Percentiles rank a stretch among this genome's conserved stretches.
Evolutionary conservation across 2,329 filamentous ascomycete species (phyloP).

Genomic region (Aureobasidium lini): DNA sequence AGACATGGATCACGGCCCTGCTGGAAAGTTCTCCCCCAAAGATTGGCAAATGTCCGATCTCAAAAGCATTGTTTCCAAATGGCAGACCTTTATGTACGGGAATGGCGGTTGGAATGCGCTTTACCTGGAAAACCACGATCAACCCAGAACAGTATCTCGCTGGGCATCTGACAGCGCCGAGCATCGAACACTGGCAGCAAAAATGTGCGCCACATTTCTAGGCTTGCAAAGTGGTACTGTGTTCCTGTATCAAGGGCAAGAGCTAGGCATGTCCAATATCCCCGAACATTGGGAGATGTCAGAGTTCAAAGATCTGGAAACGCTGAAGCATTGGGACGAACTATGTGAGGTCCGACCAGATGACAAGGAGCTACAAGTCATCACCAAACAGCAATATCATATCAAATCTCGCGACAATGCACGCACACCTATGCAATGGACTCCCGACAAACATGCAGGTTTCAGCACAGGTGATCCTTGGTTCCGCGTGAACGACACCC

Average conservation of each 20-base stretch:
- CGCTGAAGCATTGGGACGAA: conserved; percentile 10
- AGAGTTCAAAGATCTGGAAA: conserved; percentile 23
- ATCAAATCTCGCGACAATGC: conserved; percentile 59
- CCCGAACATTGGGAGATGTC: conserved; percentile 31
- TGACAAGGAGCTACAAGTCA: background rate
- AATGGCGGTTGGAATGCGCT: conserved; percentile 55
- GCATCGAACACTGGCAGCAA: conserved; percentile 33
- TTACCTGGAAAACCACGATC: conserved; percentile 58
- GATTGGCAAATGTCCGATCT: conserved; percentile 45
- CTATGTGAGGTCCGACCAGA: background rate
- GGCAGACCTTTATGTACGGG: conserved; percentile 52
- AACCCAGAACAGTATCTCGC: conserved; percentile 49
- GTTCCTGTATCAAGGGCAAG: conserved; percentile 59
- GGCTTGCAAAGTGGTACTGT: conserved; percentile 34
- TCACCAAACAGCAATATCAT: conserved; percentile 30
- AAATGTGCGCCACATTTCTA: conserved; percentile 37
- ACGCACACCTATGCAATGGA: conserved; percentile 64
- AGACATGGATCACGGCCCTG: conserved; percentile 39
- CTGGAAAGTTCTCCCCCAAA: conserved; percentile 33
- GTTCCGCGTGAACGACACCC: conserved; percentile 50
- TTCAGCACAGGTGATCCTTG: conserved; percentile 55
- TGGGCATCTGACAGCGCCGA: conserved; percentile 43
- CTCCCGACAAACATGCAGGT: conserved; percentile 48
- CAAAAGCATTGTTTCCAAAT: conserved; percentile 47
- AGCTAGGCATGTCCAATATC: conserved; percentile 53